Conservation (phyloP, 2,329 filamentous ascomycete genomes). For the Neonectria punicea region DNA sequence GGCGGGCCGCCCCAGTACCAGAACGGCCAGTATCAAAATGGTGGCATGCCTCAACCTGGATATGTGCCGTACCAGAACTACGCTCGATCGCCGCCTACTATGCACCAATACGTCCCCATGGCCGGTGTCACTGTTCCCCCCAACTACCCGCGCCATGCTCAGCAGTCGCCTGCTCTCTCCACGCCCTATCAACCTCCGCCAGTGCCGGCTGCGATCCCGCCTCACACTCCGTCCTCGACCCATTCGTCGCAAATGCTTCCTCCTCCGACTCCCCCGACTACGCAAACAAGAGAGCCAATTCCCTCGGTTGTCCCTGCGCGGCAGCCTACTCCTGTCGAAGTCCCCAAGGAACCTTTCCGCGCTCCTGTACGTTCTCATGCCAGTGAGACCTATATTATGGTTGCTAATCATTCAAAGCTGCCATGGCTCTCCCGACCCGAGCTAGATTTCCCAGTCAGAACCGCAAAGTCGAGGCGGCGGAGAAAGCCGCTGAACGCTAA, state of each 20-base stretch:
- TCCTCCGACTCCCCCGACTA: slow-evolving; percentile 60
- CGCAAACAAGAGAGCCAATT: slow-evolving; percentile 50
- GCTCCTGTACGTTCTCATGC: slow-evolving; percentile 57
- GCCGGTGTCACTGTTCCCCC: slow-evolving; percentile 57
- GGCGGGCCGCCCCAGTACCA: slow-evolving; percentile 61
- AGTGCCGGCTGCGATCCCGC: slow-evolving; percentile 53
- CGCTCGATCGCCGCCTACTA: slow-evolving; percentile 60
- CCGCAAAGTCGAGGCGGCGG: slow-evolving; percentile 52
- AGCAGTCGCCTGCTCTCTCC: slow-evolving; percentile 64
- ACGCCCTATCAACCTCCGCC: slow-evolving; percentile 67
- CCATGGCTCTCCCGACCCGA: slow-evolving; percentile 68
- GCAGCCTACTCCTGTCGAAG: slow-evolving; percentile 41
- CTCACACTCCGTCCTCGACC: slow-evolving; percentile 65
- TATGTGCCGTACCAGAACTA: slow-evolving; percentile 64
- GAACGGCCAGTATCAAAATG: slow-evolving; percentile 17
- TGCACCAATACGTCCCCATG: slow-evolving; percentile 66
- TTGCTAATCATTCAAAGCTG: slow-evolving; percentile 52
- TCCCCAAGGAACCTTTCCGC: slow-evolving; percentile 51
- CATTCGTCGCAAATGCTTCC: slow-evolving; percentile 56
- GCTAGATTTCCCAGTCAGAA: slow-evolving; percentile 58
- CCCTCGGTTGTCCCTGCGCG: slow-evolving; percentile 38
- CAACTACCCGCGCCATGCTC: slow-evolving; percentile 60
- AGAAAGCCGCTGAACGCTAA: slow-evolving; percentile 54
- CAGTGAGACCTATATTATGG: not conserved
- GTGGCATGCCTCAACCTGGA: slow-evolving; percentile 54